Evolutionary conservation across 2,329 filamentous ascomycete species (phyloP).

Genomic region (Malbranchea cinnamomea): DNA sequence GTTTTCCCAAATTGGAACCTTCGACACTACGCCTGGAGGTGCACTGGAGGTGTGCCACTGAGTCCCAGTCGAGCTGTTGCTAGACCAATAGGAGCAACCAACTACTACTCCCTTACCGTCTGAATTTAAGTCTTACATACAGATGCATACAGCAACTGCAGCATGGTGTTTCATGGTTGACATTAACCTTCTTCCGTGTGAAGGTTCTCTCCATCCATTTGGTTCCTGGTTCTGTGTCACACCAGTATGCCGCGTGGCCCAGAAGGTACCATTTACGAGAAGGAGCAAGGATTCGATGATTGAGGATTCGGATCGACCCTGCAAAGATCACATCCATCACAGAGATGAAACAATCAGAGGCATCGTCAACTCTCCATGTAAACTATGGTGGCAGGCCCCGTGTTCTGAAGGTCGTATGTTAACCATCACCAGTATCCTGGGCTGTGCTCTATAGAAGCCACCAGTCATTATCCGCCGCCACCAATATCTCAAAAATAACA

Average conservation of each 20-base stretch:
- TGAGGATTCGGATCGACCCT: constrained; percentile 2
- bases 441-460: constrained; percentile 5
- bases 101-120: too few species aligned
- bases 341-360: constrained; percentile 1
- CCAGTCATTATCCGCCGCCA: constrained; percentile 1
- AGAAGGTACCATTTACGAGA: constrained; percentile 3
- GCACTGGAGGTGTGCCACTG: too few species aligned
- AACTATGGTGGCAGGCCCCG: constrained; percentile 2
- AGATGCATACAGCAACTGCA: too few species aligned
- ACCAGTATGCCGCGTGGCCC: neutral
- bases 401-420: constrained; percentile 6
- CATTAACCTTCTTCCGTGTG: too few species aligned
- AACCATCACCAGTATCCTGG: neutral
- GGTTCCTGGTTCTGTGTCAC: too few species aligned
- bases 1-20: too few species aligned
- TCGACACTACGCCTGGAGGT: too few species aligned
- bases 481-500: constrained; percentile 1
- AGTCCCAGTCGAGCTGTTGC: too few species aligned
- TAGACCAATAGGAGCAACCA: too few species aligned
- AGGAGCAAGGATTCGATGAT: constrained; percentile 3
- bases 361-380: constrained; percentile 3
- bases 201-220: too few species aligned
- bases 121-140: too few species aligned
- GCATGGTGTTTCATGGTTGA: too few species aligned
- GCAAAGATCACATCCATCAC: constrained; percentile 1